Percentiles rank a stretch among this genome's conserved stretches.
These are phyloP conservation scores for Jaenimonas drosophilae DNA, from an alignment of 208 protist genomes.

Conservation along the genomic window DNA sequence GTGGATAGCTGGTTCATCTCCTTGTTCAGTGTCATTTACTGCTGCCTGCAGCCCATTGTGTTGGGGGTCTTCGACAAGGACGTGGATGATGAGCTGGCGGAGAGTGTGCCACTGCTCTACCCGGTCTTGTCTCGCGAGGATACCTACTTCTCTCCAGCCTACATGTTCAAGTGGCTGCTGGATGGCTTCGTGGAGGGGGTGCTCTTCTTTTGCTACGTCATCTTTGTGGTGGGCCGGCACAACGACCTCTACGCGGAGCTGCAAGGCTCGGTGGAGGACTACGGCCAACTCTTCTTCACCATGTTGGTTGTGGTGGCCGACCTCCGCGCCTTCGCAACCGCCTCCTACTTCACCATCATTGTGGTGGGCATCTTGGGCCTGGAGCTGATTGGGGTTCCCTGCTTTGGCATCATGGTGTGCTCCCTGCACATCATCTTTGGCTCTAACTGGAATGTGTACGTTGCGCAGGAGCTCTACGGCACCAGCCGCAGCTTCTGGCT, in stretches of 20 bases:
- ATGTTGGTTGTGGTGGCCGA: slow-evolving; percentile 54
- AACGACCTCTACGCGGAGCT: slow-evolving; percentile 39
- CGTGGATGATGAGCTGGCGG: slow-evolving; percentile 71
- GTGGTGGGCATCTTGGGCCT: slow-evolving; percentile 14
- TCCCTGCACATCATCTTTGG: slow-evolving; percentile 32
- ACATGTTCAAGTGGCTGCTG: slow-evolving; percentile 54
- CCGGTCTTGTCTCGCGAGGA: slow-evolving; percentile 42
- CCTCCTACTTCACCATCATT: slow-evolving; percentile 49
- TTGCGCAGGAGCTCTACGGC: slow-evolving; percentile 35
- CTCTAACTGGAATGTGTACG: slow-evolving; percentile 44
- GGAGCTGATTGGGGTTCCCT: slow-evolving; percentile 22
- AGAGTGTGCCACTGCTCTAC: slow-evolving; percentile 56
- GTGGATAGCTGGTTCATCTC: slow-evolving; percentile 81
- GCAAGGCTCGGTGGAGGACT: slow-evolving; percentile 43
- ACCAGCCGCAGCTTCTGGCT: slow-evolving; percentile 45
- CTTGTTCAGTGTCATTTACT: slow-evolving; percentile 79
- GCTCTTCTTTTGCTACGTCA: slow-evolving; percentile 42
- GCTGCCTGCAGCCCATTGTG: slow-evolving; percentile 63
- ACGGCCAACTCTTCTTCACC: slow-evolving; percentile 58
- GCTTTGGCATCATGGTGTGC: slow-evolving; percentile 20
- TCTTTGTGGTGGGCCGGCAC: slow-evolving; percentile 22
- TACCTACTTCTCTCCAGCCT: slow-evolving; percentile 59
- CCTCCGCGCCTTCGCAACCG: slow-evolving; percentile 25
- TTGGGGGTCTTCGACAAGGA: slow-evolving; percentile 84
- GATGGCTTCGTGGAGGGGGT: slow-evolving; percentile 48